Evolutionary conservation across 2,329 filamentous ascomycete species (phyloP).

Genomic region (Metarhizium sp.): DNA sequence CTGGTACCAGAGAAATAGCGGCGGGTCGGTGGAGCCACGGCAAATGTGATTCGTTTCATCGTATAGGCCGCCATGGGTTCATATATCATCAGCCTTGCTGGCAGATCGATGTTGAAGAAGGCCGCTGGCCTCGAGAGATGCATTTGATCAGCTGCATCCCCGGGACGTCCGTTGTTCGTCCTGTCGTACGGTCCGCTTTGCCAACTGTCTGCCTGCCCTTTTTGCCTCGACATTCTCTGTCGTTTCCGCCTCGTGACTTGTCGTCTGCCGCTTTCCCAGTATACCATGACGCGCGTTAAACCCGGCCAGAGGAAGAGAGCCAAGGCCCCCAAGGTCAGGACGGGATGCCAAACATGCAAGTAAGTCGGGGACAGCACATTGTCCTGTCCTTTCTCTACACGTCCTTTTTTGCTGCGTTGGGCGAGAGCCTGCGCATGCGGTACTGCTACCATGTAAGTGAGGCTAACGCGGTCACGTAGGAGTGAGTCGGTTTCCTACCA

Average conservation of each 20-base stretch:
- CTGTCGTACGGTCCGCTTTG: neutral
- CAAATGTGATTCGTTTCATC: neutral
- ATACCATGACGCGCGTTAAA: neutral
- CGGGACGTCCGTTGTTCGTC: neutral
- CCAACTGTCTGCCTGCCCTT: neutral
- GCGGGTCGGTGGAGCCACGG: neutral
- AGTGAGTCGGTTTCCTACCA: neutral
- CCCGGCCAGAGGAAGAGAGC: slow-evolving; percentile 1
- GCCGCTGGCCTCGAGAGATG: neutral
- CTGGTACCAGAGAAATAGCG: neutral
- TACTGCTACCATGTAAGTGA: neutral
- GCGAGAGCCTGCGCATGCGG: too few species aligned
- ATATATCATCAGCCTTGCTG: neutral
- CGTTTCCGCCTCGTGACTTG: neutral
- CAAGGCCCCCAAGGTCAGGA: slow-evolving; percentile 2
- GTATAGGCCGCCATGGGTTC: neutral
- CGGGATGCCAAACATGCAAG: slow-evolving; percentile 2
- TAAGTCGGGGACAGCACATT: neutral
- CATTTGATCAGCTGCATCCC: neutral
- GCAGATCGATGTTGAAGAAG: neutral
- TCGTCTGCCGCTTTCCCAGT: neutral
- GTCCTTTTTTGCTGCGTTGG: too few species aligned
- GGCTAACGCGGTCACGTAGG: neutral
- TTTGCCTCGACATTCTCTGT: neutral
- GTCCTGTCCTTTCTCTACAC: too few species aligned